These are phyloP conservation scores for Candolleomyces efflorescens DNA, from an alignment of 768 basidiomycete species.

Conservation along the genomic window DNA sequence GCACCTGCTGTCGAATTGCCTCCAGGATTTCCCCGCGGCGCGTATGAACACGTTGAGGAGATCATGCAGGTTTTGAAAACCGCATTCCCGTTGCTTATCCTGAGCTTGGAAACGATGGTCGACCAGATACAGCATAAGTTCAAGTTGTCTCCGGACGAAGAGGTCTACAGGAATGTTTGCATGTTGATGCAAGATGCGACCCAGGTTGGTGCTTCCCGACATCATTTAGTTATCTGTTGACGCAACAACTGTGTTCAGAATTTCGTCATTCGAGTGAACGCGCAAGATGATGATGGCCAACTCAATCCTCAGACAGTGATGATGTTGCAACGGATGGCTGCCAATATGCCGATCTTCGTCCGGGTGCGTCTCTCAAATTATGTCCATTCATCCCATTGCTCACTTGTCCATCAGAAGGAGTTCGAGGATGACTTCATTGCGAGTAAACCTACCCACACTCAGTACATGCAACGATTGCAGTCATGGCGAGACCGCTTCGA, in stretches of 20 bases:
- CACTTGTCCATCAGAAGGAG: slow-evolving; percentile 44
- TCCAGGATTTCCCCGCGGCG: slow-evolving; percentile 46
- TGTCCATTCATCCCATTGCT: background rate
- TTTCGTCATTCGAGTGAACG: slow-evolving; percentile 63
- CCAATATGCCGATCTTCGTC: slow-evolving; percentile 52
- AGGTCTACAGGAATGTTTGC: slow-evolving; percentile 86
- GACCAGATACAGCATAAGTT: slow-evolving; percentile 91
- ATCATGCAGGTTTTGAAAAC: slow-evolving; percentile 93
- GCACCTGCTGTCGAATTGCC: background rate
- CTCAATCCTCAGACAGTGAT: slow-evolving; percentile 50
- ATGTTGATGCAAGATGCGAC: slow-evolving; percentile 87
- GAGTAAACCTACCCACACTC: slow-evolving; percentile 72
- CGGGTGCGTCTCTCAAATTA: slow-evolving; percentile 39
- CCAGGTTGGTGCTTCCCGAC: slow-evolving; percentile 44
- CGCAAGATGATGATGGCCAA: slow-evolving; percentile 64
- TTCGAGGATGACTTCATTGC: slow-evolving; percentile 90
- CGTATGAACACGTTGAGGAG: slow-evolving; percentile 91
- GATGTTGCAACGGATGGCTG: slow-evolving; percentile 56
- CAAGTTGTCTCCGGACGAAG: slow-evolving; percentile 87
- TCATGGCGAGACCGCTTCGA: slow-evolving; percentile 93
- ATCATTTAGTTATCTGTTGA: background rate
- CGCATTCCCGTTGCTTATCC: slow-evolving; percentile 88
- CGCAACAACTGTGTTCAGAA: slow-evolving; percentile 38
- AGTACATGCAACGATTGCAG: slow-evolving; percentile 88
- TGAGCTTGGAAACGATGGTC: slow-evolving; percentile 95